These are phyloP conservation scores for Prunus mume DNA, from an alignment of 306 rosid species.

Conservation along the genomic window DNA sequence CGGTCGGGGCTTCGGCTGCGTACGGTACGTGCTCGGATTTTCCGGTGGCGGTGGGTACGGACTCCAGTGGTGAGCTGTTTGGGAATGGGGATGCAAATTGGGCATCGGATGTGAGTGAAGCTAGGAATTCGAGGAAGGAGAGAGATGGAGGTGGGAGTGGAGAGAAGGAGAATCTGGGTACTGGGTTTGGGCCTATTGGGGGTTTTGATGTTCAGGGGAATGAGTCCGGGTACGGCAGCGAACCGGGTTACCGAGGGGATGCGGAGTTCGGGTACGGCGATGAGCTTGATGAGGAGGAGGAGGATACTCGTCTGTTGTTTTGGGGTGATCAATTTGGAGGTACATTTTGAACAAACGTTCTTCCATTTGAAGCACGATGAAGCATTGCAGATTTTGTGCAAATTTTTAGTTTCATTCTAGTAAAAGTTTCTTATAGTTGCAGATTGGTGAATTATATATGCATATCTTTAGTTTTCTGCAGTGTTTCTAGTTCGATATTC, in stretches of 20 bases:
- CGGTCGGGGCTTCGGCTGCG: constrained; percentile 90
- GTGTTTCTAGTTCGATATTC: not conserved
- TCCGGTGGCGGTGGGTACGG: constrained; percentile 87
- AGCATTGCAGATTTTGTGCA: not conserved
- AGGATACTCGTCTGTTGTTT: constrained; percentile 63
- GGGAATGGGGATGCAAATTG: constrained; percentile 83
- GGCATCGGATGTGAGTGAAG: constrained; percentile 94
- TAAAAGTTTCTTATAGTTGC: not conserved
- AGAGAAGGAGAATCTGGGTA: constrained; percentile 68
- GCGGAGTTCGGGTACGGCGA: constrained; percentile 97
- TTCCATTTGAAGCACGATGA: not conserved
- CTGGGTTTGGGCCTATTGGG: constrained; percentile 64
- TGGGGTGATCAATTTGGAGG: constrained; percentile 81
- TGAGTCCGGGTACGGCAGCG: constrained; percentile 95
- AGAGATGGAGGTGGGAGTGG: constrained; percentile 54
- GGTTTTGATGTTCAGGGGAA: constrained; percentile 68
- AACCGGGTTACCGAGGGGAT: constrained; percentile 99
- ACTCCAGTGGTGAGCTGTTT: constrained; percentile 94
- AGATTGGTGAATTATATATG: not conserved
- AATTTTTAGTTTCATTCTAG: not conserved
- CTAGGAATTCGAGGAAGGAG: constrained; percentile 71
- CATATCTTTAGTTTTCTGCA: not conserved
- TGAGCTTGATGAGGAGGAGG: constrained; percentile 94
- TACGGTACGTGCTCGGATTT: constrained; percentile 94
- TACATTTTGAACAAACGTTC: constrained; percentile 12